These are phyloP conservation scores for Orbilia quercus DNA, from an alignment of 2,329 filamentous ascomycete genomes.

Conservation along the genomic window DNA sequence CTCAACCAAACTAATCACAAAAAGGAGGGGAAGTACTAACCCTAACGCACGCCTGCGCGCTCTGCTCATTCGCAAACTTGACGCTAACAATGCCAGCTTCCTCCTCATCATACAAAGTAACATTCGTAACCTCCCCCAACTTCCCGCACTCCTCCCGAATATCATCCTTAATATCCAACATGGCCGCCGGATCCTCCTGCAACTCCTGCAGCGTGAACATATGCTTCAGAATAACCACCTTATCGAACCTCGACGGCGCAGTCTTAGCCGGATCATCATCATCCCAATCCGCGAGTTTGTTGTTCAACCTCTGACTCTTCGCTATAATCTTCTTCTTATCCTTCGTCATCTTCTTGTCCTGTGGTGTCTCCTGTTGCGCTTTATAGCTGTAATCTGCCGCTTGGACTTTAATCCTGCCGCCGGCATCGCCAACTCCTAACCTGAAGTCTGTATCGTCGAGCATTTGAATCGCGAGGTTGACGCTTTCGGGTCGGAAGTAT, in stretches of 20 bases:
- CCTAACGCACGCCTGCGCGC: slow-evolving; percentile 76
- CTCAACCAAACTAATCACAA: neutral
- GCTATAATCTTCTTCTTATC: slow-evolving; percentile 91
- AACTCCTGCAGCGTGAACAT: slow-evolving; percentile 92
- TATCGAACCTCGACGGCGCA: slow-evolving; percentile 73
- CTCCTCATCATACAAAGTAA: slow-evolving; percentile 89
- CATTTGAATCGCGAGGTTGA: slow-evolving; percentile 82
- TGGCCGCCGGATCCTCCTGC: slow-evolving; percentile 81
- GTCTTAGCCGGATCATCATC: slow-evolving; percentile 78
- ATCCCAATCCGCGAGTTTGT: slow-evolving; percentile 90
- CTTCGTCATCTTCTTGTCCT: slow-evolving; percentile 63
- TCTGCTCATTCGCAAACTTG: slow-evolving; percentile 77
- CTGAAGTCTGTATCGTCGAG: slow-evolving; percentile 86
- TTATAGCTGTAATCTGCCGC: slow-evolving; percentile 92
- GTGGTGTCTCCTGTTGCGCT: slow-evolving; percentile 64
- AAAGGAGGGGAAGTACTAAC: slow-evolving; percentile 38
- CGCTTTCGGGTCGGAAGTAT: slow-evolving; percentile 95
- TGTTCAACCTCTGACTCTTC: slow-evolving; percentile 87
- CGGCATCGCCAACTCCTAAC: slow-evolving; percentile 66
- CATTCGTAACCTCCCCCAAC: slow-evolving; percentile 87
- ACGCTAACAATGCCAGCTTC: slow-evolving; percentile 85
- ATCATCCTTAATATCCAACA: slow-evolving; percentile 94
- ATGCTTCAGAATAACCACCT: slow-evolving; percentile 85
- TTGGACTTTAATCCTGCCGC: slow-evolving; percentile 81
- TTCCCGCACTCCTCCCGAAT: slow-evolving; percentile 90